Evolutionary conservation across 768 basidiomycete genomes (phyloP), one percentile per base, ranked within the genome.

Genomic region (Xerocomus spinulosus): DNA sequence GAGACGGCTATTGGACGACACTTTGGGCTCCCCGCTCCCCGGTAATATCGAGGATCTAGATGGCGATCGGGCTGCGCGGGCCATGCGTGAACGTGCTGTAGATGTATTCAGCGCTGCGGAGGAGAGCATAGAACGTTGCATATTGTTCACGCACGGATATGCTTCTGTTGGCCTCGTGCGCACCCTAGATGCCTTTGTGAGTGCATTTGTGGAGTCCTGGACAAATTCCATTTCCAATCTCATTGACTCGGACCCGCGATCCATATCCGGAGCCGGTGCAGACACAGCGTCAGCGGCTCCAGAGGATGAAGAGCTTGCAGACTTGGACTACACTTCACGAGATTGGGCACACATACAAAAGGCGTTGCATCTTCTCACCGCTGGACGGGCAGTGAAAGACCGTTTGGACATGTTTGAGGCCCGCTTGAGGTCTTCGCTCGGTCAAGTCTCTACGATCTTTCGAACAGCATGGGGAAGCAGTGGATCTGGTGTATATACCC

Each of bases 271-370:
- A 44, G 69, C 79, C 1, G 45, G 58, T 6, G 56, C 63, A 2
- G 50, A 49, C 18, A 68, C 75, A 0, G 44, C 60, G 12, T 64
- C 63, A 4, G 41, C n/a, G 34, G 23, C 50, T 6, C 35, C 46
- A 14, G 62, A 64, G 3, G 77, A 72, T 26, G 78, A 78, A 45
- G 91, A 92, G 42, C 72, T 93, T 29, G 80, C 81, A 0, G 86
- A 86, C 59, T 68, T 90, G 51, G 90, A 98, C 68, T 97, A 96
- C 59, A 84, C 87, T 2, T 71, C 83, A 4, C 82, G 91, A 48
- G 94, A 98, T 66, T 96, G 92, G 91, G 77, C 81, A 2, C 75
- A 81, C 24, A 92, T 97, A 48, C 94, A 96, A 65, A 68, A 81
- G 10, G 82, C 82, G 2, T 68, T 97, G 13, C 90, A 92, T 61